A percentile compares a stretch with the other conserved stretches of the same genome.
Conservation (phyloP, 2,329 filamentous ascomycete genomes). For the Colletotrichum spaethianum region DNA sequence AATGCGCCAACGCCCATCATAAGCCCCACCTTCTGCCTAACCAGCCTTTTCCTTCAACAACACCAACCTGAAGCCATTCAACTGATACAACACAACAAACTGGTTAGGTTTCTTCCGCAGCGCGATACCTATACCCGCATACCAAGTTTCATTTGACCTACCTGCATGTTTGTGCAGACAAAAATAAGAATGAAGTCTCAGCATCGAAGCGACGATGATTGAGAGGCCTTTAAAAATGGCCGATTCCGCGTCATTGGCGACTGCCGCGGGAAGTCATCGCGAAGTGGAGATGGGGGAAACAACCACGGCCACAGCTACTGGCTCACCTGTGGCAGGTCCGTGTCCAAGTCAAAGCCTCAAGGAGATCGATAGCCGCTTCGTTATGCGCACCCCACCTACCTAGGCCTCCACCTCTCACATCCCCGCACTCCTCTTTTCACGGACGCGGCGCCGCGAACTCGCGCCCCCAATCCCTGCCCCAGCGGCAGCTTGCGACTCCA, state of each 20-base stretch:
- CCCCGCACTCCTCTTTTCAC: not conserved
- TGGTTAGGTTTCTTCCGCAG: too few relatives aligned
- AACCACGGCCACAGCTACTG: not conserved
- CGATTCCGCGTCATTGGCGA: not conserved
- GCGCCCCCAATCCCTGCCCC: slow-evolving; percentile 8
- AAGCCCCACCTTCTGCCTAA: not conserved
- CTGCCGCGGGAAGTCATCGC: not conserved
- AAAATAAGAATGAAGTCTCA: not conserved
- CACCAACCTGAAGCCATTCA: not conserved
- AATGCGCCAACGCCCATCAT: too few relatives aligned
- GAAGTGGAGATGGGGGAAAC: not conserved
- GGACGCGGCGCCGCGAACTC: slow-evolving; percentile 22
- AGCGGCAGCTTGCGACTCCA: slow-evolving; percentile 5
- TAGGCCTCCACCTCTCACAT: not conserved
- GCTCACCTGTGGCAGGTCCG: not conserved
- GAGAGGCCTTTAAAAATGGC: not conserved
- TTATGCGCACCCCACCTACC: slow-evolving; percentile 24
- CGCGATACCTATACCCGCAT: not conserved
- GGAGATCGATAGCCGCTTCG: not conserved
- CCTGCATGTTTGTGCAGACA: not conserved
- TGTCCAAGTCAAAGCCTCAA: not conserved
- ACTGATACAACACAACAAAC: not conserved
- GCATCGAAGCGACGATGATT: not conserved
- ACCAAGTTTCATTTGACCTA: too few relatives aligned
- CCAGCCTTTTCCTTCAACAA: not conserved